A percentile compares a stretch with the other conserved stretches of the same genome.
Evolutionary conservation across 108 stramenopile genomes (phyloP).

Genomic region (Fistulifera solaris): DNA sequence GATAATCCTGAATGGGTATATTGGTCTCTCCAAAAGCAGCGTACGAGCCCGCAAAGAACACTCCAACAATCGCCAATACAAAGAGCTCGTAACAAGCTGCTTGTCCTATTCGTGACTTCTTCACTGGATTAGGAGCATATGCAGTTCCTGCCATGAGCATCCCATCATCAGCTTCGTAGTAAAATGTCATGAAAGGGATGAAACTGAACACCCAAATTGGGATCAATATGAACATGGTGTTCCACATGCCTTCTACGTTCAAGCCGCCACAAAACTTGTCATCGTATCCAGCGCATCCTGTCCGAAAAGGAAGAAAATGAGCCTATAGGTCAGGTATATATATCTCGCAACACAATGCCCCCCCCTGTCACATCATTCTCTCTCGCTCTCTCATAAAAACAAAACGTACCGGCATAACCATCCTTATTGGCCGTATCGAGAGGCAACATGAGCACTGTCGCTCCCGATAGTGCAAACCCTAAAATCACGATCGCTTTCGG

Average conservation of each 20-base stretch:
- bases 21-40: slow-evolving; percentile 42
- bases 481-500: slow-evolving; percentile 84
- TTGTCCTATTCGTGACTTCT: slow-evolving; percentile 39
- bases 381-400: neutral
- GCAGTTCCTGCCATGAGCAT: slow-evolving; percentile 77
- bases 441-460: slow-evolving; percentile 79
- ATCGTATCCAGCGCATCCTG: slow-evolving; percentile 77
- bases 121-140: slow-evolving; percentile 27
- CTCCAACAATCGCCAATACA: slow-evolving; percentile 54
- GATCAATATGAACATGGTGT: slow-evolving; percentile 74
- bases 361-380: neutral
- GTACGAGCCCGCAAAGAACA: slow-evolving; percentile 58
- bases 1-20: slow-evolving; percentile 53
- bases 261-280: slow-evolving; percentile 82
- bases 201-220: slow-evolving; percentile 72
- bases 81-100: slow-evolving; percentile 66
- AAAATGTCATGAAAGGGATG: slow-evolving; percentile 91
- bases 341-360: no score
- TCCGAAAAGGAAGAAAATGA: neutral
- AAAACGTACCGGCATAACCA: slow-evolving; percentile 72
- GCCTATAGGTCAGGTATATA: neutral
- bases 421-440: slow-evolving; percentile 92
- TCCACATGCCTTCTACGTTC: slow-evolving; percentile 88
- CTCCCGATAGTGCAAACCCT: slow-evolving; percentile 78
- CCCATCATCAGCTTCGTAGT: slow-evolving; percentile 91